These are phyloP conservation scores for Trichoderma orchidacearum DNA, from an alignment of 495 filamentous ascomycete species.

Conservation along the genomic window DNA sequence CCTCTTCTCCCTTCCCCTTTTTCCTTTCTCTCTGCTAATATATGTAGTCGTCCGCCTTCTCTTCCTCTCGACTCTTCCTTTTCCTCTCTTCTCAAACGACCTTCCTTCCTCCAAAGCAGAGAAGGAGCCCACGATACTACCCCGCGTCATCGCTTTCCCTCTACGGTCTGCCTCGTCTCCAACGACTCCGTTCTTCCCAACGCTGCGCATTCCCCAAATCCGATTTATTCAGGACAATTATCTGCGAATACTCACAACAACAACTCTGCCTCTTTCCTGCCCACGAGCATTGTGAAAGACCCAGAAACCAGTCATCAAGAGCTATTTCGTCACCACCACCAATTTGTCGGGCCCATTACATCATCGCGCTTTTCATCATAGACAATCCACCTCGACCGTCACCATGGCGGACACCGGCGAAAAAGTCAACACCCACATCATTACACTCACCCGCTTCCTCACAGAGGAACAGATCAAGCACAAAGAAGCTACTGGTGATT, in stretches of 20 bases:
- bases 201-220: no score
- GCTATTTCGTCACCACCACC: not conserved
- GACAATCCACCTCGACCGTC: not conserved
- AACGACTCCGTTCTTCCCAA: no score
- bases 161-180: not conserved
- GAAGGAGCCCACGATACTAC: not conserved
- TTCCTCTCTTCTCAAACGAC: not conserved
- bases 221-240: not conserved
- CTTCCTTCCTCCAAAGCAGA: not conserved
- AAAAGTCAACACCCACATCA: conserved; percentile 86
- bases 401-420: conserved; percentile 18
- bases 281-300: not conserved
- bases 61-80: not conserved
- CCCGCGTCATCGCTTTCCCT: not conserved
- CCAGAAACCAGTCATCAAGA: not conserved
- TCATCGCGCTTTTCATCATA: no score
- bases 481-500: conserved; percentile 92
- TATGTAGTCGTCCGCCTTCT: no score
- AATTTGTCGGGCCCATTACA: not conserved
- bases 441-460: conserved; percentile 88
- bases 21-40: not conserved
- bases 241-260: not conserved
- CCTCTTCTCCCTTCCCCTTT: not conserved
- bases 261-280: not conserved
- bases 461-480: conserved; percentile 91